Evolutionary conservation across 495 filamentous ascomycete species (phyloP).

Genomic region (Poronia punctata): DNA sequence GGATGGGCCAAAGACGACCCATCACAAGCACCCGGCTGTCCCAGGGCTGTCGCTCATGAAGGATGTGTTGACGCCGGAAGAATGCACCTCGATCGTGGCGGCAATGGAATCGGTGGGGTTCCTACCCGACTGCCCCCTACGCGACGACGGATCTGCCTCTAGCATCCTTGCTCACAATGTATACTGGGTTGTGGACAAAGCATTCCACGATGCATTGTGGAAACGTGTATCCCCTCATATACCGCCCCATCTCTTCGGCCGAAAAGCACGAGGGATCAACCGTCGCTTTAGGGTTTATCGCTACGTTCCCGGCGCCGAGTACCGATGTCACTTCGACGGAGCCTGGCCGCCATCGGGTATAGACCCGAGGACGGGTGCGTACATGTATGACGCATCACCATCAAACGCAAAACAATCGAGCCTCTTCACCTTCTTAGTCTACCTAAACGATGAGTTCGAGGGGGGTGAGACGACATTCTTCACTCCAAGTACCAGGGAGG

Average conservation of each 20-base stretch:
- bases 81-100: constrained; percentile 41
- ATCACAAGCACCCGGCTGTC: constrained; percentile 34
- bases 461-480: constrained; percentile 47
- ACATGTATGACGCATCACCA: constrained; percentile 41
- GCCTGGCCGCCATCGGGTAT: constrained; percentile 43
- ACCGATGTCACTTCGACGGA: constrained; percentile 40
- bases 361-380: constrained; percentile 26
- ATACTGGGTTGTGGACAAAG: constrained; percentile 42
- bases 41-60: constrained; percentile 32
- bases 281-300: constrained; percentile 42
- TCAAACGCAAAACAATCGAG: constrained; percentile 37
- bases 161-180: constrained; percentile 46
- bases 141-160: constrained; percentile 32
- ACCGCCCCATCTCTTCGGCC: constrained; percentile 27
- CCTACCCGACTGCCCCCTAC: constrained; percentile 39
- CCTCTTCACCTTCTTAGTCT: constrained; percentile 45
- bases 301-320: constrained; percentile 45
- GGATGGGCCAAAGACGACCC: constrained; percentile 17
- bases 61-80: constrained; percentile 30
- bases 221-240: constrained; percentile 32
- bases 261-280: constrained; percentile 37
- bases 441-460: constrained; percentile 46
- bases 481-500: constrained; percentile 35
- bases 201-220: constrained; percentile 38
- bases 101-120: constrained; percentile 39